These are phyloP conservation scores for Anthracocystis walkeri DNA, from an alignment of 1,284 basidiomycete species.

Conservation along the genomic window DNA sequence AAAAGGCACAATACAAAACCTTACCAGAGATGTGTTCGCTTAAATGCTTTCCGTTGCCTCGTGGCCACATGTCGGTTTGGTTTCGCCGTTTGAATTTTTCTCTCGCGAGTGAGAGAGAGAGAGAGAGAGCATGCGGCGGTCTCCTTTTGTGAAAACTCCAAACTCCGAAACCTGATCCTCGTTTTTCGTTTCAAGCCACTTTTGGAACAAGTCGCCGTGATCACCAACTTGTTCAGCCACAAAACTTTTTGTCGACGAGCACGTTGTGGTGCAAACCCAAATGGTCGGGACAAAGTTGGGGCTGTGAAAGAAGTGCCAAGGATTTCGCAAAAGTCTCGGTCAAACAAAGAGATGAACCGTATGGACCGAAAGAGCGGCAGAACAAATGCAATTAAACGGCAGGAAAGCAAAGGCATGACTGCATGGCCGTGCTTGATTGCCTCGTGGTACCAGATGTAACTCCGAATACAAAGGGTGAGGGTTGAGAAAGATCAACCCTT, in stretches of 20 bases:
- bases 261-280: background rate
- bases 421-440: background rate
- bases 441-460: background rate
- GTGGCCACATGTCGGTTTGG: no score
- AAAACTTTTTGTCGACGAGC: background rate
- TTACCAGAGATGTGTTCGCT: no score
- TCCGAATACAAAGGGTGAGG: background rate
- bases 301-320: no score
- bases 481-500: background rate
- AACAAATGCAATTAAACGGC: background rate
- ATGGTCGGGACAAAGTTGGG: no score
- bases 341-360: background rate
- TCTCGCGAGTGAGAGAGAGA: background rate
- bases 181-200: slow-evolving; percentile 2
- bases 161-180: slow-evolving; percentile 10
- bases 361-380: slow-evolving; percentile 7
- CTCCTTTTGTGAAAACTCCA: background rate
- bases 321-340: background rate
- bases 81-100: no score
- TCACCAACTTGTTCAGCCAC: slow-evolving; percentile 1
- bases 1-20: slow-evolving; percentile 25
- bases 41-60: no score
- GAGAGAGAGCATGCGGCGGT: background rate
- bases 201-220: slow-evolving; percentile 8
- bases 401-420: background rate